Base-by-base conservation (phyloP, 2,329 filamentous ascomycete genomes). In the Paecilomyces niveus region DNA sequence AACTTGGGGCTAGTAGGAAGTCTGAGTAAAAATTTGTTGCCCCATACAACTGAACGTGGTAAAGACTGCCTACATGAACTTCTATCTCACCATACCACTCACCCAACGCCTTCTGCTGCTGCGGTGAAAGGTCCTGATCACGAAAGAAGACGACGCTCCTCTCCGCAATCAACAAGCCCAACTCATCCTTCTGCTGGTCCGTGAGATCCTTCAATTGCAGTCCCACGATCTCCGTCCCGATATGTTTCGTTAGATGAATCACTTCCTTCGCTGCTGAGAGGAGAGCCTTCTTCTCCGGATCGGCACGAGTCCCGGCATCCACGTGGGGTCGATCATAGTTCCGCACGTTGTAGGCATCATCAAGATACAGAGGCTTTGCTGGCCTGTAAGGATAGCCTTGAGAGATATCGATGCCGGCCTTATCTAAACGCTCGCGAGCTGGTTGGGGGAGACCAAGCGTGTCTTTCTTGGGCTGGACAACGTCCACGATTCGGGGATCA, bases 321-420 rank as follows among this genome's bases (percentile, higher is more conserved):
- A 82, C 65, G 58, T 88, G 79, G 18, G 75, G 71, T 26, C 80
- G 81, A 61, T 81, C 81, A 58, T 80, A 70, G 69, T 83, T 78
- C 18, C 88, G 77, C 67, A 91, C 87, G 54, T 83, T 83, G 72
- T 84, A 84, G 2, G 87, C 85, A 63, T 90, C 88, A 58, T 91
- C 84, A 0, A 90, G 75, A 64, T 85, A 90, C 1, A 90, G 74
- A 0, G 88, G 88, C 54, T 80, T 80, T 0, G 84, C 81, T 1
- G 87, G 87, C 0, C 87, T 83, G 65, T 90, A 89, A 0, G 88
- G 88, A 63, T 90, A 90, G 0, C 88, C 88, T 0, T 83, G 74
- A 0, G 85, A 87, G 1, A 90, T 77, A 67, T 91, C 86, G 56
- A 90, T 81, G 1, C 85, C 87, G 0, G 85, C 86, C 61, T 88